Conservation (phyloP, 192 early-diverging fungal genomes). For the Gigaspora rosea region DNA sequence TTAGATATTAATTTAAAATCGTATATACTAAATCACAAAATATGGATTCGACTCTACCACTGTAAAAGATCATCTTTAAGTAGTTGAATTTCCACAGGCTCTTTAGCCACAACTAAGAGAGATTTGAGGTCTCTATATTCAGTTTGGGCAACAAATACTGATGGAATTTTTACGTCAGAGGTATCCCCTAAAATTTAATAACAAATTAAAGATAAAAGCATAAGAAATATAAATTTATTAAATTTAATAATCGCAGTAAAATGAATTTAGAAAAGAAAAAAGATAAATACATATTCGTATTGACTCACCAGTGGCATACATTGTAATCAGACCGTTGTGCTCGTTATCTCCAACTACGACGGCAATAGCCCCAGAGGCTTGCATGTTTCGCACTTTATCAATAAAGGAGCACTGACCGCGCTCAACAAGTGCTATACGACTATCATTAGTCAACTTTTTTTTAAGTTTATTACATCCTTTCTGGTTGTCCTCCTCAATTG, state of each 20-base stretch:
- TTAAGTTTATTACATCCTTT: conserved; percentile 59
- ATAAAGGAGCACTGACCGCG: conserved; percentile 89
- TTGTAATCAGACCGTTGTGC: conserved; percentile 78
- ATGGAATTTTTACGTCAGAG: conserved; percentile 83
- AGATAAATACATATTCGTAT: conserved; percentile 9
- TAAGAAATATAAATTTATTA: too few relatives aligned
- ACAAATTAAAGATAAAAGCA: not conserved
- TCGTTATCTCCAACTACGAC: conserved; percentile 87
- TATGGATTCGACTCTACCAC: conserved; percentile 37
- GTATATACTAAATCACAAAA: conserved; percentile 19
- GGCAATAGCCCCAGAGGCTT: conserved; percentile 76
- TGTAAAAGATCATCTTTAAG: conserved; percentile 47
- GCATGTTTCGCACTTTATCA: conserved; percentile 91
- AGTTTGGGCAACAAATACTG: conserved; percentile 77
- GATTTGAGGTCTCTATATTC: conserved; percentile 65
- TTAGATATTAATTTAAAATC: not conserved
- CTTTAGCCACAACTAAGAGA: conserved; percentile 26
- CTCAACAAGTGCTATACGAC: conserved; percentile 86
- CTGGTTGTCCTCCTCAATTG: conserved; percentile 55
- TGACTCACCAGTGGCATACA: conserved; percentile 70
- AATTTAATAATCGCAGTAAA: not conserved
- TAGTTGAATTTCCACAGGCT: conserved; percentile 37
- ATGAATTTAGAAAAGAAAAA: not conserved
- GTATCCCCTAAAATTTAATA: conserved; percentile 64
- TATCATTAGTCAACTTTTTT: conserved; percentile 39